These are phyloP conservation scores for Daucus carota DNA, from an alignment of 129 eudicot genomes.

Conservation along the genomic window DNA sequence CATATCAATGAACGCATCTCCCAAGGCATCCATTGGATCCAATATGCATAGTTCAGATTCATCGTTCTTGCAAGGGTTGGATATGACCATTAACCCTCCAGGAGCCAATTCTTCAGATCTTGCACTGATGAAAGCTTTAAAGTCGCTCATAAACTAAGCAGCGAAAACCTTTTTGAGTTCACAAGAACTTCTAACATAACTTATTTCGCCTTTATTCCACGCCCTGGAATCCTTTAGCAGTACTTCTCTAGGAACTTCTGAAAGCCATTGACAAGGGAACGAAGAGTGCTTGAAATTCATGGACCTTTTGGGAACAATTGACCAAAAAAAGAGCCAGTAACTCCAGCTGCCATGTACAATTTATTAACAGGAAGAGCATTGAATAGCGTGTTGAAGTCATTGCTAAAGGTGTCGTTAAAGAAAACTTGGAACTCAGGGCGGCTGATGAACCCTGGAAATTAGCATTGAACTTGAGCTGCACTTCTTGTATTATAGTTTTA, in stretches of 20 bases:
- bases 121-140: neutral
- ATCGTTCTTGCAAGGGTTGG: neutral
- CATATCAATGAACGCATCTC: slow-evolving; percentile 10
- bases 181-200: neutral
- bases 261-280: neutral
- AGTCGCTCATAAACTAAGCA: neutral
- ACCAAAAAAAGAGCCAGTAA: neutral
- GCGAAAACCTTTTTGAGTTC: slow-evolving; percentile 5
- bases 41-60: neutral
- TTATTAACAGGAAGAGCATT: neutral
- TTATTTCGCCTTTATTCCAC: slow-evolving; percentile 7
- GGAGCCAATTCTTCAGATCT: slow-evolving; percentile 1
- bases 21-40: neutral
- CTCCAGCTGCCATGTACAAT: neutral
- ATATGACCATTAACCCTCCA: neutral
- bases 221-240: neutral
- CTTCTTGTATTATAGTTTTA: slow-evolving; percentile 4
- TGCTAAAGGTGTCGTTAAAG: neutral
- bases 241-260: neutral
- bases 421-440: slow-evolving; percentile 3
- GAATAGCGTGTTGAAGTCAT: slow-evolving; percentile 16
- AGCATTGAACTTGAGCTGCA: slow-evolving; percentile 9
- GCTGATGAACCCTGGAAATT: neutral
- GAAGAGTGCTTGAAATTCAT: slow-evolving; percentile 7
- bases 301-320: neutral